Percentiles rank a stretch among this genome's conserved stretches.
Evolutionary conservation across 495 filamentous ascomycete genomes (phyloP).

Genomic region (Friedmanniomyces endolithicus): DNA sequence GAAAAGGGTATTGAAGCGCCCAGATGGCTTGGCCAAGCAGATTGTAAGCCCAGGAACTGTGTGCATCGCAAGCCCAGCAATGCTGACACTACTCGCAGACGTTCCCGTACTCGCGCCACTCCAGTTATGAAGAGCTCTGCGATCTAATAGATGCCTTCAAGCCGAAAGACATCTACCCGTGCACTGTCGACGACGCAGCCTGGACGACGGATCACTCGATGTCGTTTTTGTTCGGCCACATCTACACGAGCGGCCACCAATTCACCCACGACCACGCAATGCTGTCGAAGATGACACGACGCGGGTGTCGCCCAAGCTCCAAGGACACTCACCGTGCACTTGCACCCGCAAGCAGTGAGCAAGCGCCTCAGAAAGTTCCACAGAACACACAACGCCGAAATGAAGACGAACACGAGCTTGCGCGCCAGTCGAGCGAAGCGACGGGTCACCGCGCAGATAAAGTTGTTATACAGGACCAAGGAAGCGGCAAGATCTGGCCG

Average conservation of each 20-base stretch:
- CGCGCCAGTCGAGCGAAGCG: not conserved
- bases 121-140: constrained; percentile 71
- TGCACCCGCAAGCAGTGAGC: not conserved
- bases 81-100: constrained; percentile 21
- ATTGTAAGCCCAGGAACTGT: constrained; percentile 5
- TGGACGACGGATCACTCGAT: constrained; percentile 58
- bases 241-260: constrained; percentile 42
- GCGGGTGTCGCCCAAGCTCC: not conserved
- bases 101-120: constrained; percentile 87
- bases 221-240: constrained; percentile 52
- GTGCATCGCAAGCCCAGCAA: not conserved
- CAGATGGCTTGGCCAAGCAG: constrained; percentile 16
- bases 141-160: constrained; percentile 53
- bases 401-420: not conserved
- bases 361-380: not conserved
- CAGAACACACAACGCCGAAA: not conserved
- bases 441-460: not conserved
- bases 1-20: not conserved
- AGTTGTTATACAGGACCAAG: not conserved
- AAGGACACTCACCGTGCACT: not conserved
- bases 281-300: constrained; percentile 21
- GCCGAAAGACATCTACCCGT: constrained; percentile 71
- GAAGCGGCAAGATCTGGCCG: not conserved
- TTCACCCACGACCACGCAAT: constrained; percentile 62
- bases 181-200: constrained; percentile 52